Percentiles rank a stretch among this genome's conserved stretches.
phyloP scores from a whole-genome alignment of 164 flowering plant genomes.

The Vitis amurensis region DNA sequence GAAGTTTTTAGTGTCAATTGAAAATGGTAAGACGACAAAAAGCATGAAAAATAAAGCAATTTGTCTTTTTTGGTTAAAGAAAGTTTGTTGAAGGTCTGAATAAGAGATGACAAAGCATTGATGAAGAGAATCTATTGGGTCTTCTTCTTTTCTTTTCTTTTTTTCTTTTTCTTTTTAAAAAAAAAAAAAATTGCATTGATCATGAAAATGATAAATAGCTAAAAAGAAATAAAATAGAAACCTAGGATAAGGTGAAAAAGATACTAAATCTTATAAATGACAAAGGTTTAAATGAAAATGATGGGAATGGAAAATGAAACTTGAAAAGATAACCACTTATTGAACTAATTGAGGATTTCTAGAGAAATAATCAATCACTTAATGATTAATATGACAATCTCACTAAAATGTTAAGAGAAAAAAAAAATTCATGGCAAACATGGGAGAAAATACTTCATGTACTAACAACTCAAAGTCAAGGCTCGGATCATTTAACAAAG shows the following conservation, averaged over 20 bases:
- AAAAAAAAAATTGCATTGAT: constrained; percentile 47
- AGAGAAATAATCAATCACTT: constrained; percentile 45
- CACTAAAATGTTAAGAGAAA: constrained; percentile 35
- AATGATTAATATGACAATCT: constrained; percentile 42
- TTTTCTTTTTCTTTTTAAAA: too few relatives aligned
- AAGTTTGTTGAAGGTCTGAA: constrained; percentile 2
- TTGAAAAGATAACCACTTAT: constrained; percentile 33
- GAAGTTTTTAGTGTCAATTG: too few relatives aligned
- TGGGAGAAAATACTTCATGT: constrained; percentile 27
- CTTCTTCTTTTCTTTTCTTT: constrained; percentile 26
- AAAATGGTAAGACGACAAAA: too few relatives aligned
- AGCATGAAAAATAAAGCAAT: too few relatives aligned
- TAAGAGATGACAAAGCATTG: constrained; percentile 46
- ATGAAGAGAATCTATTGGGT: constrained; percentile 39
- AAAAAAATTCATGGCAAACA: constrained; percentile 29
- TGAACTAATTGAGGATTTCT: constrained; percentile 50
- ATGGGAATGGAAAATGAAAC: constrained; percentile 19
- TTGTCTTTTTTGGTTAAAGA: background rate
- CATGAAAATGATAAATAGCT: constrained; percentile 56
- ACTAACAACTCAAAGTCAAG: constrained; percentile 50
- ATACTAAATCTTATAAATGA: constrained; percentile 45
- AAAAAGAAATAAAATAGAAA: constrained; percentile 56
- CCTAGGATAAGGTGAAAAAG: constrained; percentile 44
- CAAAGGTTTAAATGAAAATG: constrained; percentile 28
- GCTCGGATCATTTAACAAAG: constrained; percentile 37